phyloP scores from a whole-genome alignment of 768 basidiomycete species.

The Holtermannia corniformis region DNA sequence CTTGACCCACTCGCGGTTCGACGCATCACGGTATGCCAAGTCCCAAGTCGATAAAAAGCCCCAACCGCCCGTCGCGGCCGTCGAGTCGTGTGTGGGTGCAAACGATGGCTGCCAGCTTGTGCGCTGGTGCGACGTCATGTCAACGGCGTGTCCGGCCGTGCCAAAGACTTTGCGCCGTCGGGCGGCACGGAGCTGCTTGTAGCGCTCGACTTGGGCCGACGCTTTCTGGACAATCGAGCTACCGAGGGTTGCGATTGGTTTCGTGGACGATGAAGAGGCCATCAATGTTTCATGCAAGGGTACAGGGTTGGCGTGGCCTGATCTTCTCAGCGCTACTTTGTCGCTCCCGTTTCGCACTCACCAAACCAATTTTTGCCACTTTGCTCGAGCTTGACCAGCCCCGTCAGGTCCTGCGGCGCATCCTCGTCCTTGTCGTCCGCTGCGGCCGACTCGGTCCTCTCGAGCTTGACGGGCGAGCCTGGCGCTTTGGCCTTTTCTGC shows the following conservation, averaged over 20 bases:
- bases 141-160: not conserved
- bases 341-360: no score
- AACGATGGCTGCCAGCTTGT: not conserved
- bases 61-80: not conserved
- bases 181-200: not conserved
- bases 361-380: not conserved
- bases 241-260: no score
- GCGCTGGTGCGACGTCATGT: not conserved
- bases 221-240: not conserved
- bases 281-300: no score
- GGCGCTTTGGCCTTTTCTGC: not conserved
- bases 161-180: not conserved
- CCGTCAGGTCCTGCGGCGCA: no score
- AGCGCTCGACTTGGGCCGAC: not conserved
- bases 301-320: no score
- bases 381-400: not conserved
- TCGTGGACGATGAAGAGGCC: no score
- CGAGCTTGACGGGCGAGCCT: not conserved
- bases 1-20: not conserved
- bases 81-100: not conserved
- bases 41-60: not conserved
- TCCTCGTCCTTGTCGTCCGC: not conserved
- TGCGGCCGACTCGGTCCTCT: not conserved
- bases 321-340: no score
- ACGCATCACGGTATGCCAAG: not conserved